Base-by-base conservation (phyloP, 441 rosid species). In the Euphorbia corollata region DNA sequence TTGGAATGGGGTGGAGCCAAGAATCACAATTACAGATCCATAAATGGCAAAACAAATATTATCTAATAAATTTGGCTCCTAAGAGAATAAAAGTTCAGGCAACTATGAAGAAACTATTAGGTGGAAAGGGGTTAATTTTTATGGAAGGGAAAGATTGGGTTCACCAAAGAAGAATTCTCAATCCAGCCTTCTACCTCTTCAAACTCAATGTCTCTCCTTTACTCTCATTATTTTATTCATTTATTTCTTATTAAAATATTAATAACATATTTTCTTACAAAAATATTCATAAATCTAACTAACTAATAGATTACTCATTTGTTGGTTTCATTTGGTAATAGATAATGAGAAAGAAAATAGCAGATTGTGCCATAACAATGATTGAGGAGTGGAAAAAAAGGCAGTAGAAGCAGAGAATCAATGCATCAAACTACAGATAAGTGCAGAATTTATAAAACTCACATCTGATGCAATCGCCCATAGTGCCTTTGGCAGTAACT, bases 401-500 rank as follows among this genome's bases (percentile, higher is more conserved):
- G 32, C 61, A 9, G 3, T 2, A 20, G 19, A 12, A 8, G 32
- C 59, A 3, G 19, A 12, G 1, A 47, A 66, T 4, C 53, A 73
- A 65, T 18, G 34, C 36, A 45, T 8, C 18, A 18, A 60, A 68
- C 71, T 76, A 55, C 78, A 78, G 39, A 63, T 72, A 11, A 32
- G 12, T 60, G 68, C 6, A 38, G 70, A 75, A 18, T 75, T 72
- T 12, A 63, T 67, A 32, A 70, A 58, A 62, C 77, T 87, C 19
- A 62, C 79, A 0, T 71, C 76, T 16, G 81, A 80, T 77, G 68
- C 82, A 24, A 79, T 80, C 20, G 74, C 89, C 3, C 70, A 71
- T 6, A 64, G 81, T 32, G 82, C 83, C 51, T 83, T 83, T 70
- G 84, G 86, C 50, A 83, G 82, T 47, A 77, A 78, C 68, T 79